These are phyloP conservation scores for Phlebopus sp. DNA, from an alignment of 1,284 basidiomycete genomes.

Conservation along the genomic window DNA sequence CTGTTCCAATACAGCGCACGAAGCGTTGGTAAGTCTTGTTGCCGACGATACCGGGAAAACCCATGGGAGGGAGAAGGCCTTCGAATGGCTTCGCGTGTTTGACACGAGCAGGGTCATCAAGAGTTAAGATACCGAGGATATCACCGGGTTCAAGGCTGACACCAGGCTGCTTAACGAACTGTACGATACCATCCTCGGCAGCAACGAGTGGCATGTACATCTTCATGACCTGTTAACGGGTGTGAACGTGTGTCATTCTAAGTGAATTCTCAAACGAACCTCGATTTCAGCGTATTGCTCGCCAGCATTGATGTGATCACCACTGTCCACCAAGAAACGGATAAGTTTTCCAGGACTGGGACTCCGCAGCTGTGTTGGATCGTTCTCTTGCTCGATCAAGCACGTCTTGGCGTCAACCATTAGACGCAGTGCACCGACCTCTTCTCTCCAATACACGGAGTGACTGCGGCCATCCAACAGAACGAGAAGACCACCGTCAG, in stretches of 20 bases:
- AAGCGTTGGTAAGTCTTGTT: conserved; percentile 92
- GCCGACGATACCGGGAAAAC: conserved; percentile 83
- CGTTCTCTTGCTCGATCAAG: conserved; percentile 98
- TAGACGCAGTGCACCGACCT: conserved; percentile 90
- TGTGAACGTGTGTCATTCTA: conserved; percentile 17
- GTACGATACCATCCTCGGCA: conserved; percentile 94
- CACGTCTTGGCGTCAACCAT: conserved; percentile 98
- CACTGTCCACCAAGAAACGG: conserved; percentile 93
- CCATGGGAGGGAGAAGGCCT: conserved; percentile 85
- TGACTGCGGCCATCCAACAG: conserved; percentile 93
- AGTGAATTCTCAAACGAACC: conserved; percentile 40
- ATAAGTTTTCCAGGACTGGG: conserved; percentile 98
- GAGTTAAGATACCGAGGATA: conserved; percentile 94
- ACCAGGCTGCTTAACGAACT: conserved; percentile 97
- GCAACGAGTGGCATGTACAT: conserved; percentile 99
- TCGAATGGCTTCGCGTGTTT: conserved; percentile 99
- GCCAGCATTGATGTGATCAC: conserved; percentile 94
- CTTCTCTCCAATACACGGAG: conserved; percentile 98
- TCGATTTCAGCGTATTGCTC: conserved; percentile 99
- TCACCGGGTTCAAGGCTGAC: conserved; percentile 97
- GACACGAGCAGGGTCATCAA: conserved; percentile 96
- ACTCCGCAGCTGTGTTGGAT: conserved; percentile 95
- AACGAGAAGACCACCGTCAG: conserved; percentile 93
- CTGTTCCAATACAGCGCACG: conserved; percentile 70
- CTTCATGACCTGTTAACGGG: conserved; percentile 80